These are phyloP conservation scores for Candida insectorum DNA, from an alignment of 805 yeast genomes.

Conservation along the genomic window DNA sequence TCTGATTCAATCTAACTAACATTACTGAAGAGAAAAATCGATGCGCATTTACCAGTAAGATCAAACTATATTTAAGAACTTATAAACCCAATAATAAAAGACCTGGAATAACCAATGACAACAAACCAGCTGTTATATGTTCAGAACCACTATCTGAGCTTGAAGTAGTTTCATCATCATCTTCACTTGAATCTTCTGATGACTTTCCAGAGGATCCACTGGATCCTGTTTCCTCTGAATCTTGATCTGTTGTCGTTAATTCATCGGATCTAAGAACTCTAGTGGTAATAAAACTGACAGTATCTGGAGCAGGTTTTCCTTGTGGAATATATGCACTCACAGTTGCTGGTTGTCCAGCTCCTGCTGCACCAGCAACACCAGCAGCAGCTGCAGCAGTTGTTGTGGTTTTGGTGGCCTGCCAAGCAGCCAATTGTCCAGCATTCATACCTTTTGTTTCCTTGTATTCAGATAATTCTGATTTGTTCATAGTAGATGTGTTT, in stretches of 20 bases:
- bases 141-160: too few species aligned
- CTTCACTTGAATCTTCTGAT: too few species aligned
- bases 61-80: too few species aligned
- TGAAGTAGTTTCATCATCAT: too few species aligned
- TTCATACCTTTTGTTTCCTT: constrained; percentile 10
- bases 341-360: constrained; percentile 14
- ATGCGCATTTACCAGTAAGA: too few species aligned
- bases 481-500: constrained; percentile 13
- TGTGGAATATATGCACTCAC: constrained; percentile 12
- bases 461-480: constrained; percentile 9
- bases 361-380: constrained; percentile 14
- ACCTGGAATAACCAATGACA: too few species aligned
- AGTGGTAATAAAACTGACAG: constrained; percentile 29
- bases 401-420: constrained; percentile 7
- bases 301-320: constrained; percentile 15
- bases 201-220: too few species aligned
- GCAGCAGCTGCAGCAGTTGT: constrained; percentile 11
- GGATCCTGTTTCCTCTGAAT: too few species aligned
- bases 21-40: too few species aligned
- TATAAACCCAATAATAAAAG: too few species aligned
- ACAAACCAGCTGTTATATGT: too few species aligned
- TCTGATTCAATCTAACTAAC: too few species aligned
- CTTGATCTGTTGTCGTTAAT: constrained; percentile 7
- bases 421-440: constrained; percentile 8
- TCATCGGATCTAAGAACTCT: constrained; percentile 23